A percentile compares a stretch with the other conserved stretches of the same genome.
These are phyloP conservation scores for Xylaria sp. DNA, from an alignment of 2,329 filamentous ascomycete genomes.

Conservation along the genomic window DNA sequence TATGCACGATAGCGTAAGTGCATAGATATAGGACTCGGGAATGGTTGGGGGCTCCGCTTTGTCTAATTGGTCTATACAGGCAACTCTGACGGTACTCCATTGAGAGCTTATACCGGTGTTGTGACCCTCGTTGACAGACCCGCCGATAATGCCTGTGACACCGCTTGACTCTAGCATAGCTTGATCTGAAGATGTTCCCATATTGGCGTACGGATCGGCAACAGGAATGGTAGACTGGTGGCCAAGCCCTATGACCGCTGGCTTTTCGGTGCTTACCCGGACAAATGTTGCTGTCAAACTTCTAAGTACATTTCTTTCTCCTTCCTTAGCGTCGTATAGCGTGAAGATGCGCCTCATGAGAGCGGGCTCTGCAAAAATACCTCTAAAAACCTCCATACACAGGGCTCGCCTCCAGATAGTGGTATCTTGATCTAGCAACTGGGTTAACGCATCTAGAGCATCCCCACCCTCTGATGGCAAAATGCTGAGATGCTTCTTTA, in stretches of 20 bases:
- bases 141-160: conserved; percentile 85
- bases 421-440: conserved; percentile 87
- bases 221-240: conserved; percentile 87
- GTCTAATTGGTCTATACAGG: conserved; percentile 93
- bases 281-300: conserved; percentile 89
- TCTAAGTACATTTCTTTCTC: conserved; percentile 79
- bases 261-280: conserved; percentile 91
- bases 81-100: conserved; percentile 88
- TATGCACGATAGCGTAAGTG: conserved; percentile 86
- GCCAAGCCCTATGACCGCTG: conserved; percentile 85
- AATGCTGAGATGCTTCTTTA: conserved; percentile 80
- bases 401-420: conserved; percentile 86
- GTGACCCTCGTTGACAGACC: conserved; percentile 72
- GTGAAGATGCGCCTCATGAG: conserved; percentile 83
- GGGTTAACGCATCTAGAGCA: conserved; percentile 81
- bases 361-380: conserved; percentile 82
- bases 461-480: conserved; percentile 84
- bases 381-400: conserved; percentile 90
- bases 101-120: conserved; percentile 86
- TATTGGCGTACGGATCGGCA: conserved; percentile 64
- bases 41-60: conserved; percentile 85
- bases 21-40: conserved; percentile 94
- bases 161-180: conserved; percentile 90
- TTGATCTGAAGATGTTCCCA: conserved; percentile 75
- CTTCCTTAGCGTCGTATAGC: conserved; percentile 78